Conservation (phyloP, 768 basidiomycete species). For the Leccinellum rugosiceps region DNA sequence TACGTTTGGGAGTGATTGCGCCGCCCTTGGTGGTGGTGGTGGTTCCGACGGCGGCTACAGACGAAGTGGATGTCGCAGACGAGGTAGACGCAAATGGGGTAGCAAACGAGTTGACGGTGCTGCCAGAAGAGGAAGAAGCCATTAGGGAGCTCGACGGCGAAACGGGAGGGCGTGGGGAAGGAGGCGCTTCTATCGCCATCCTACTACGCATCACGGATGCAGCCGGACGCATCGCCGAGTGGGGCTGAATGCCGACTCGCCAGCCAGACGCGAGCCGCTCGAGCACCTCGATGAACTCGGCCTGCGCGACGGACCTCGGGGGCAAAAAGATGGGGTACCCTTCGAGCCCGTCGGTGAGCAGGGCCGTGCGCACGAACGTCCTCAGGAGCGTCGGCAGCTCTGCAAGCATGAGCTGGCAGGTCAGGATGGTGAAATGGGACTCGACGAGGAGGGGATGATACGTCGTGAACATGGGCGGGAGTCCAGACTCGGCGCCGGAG, state of each 20-base stretch:
- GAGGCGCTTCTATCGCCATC: constrained; percentile 40
- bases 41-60: neutral
- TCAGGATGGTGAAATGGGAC: constrained; percentile 76
- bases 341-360: constrained; percentile 76
- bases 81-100: constrained; percentile 21
- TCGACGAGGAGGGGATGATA: constrained; percentile 91
- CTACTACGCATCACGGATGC: constrained; percentile 34
- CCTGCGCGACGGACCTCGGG: constrained; percentile 85
- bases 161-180: constrained; percentile 21
- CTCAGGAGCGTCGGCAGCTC: constrained; percentile 63
- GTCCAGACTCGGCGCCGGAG: constrained; percentile 34
- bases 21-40: neutral
- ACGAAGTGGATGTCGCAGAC: constrained; percentile 5
- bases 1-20: neutral
- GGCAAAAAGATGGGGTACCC: constrained; percentile 88
- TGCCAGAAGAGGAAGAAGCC: constrained; percentile 25
- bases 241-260: constrained; percentile 60
- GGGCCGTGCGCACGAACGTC: constrained; percentile 62
- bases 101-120: constrained; percentile 14
- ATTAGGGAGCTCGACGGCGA: constrained; percentile 23
- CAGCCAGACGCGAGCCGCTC: constrained; percentile 80
- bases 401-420: constrained; percentile 74
- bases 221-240: constrained; percentile 39
- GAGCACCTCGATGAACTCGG: constrained; percentile 82
- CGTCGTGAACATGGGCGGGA: constrained; percentile 72